Conservation (phyloP, 495 filamentous ascomycete species). For the Cudoniella acicularis region DNA sequence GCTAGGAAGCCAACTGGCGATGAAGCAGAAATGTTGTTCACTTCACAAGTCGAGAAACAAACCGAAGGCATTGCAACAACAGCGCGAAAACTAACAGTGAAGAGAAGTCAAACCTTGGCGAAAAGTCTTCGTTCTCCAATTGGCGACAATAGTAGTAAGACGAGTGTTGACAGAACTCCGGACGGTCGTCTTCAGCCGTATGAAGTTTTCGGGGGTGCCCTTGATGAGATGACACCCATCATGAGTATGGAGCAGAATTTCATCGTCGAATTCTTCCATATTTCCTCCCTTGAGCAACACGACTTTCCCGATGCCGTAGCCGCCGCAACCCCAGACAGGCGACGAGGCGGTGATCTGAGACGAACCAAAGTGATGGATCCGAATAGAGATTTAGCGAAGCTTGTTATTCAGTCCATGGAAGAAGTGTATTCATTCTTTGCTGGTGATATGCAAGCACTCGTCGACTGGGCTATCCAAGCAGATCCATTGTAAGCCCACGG, state of each 20-base stretch:
- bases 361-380: conserved; percentile 73
- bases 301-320: conserved; percentile 81
- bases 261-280: conserved; percentile 87
- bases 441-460: conserved; percentile 69
- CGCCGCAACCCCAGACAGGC: conserved; percentile 58
- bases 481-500: conserved; percentile 60
- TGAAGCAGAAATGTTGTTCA: conserved; percentile 86
- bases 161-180: conserved; percentile 58
- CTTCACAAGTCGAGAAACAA: conserved; percentile 79
- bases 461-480: conserved; percentile 76
- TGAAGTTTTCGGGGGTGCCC: conserved; percentile 76
- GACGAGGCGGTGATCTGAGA: conserved; percentile 65
- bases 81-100: conserved; percentile 88
- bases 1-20: conserved; percentile 76
- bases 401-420: conserved; percentile 80
- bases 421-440: conserved; percentile 79
- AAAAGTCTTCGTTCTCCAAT: conserved; percentile 70
- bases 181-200: conserved; percentile 67
- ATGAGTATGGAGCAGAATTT: conserved; percentile 94
- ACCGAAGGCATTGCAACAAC: conserved; percentile 51
- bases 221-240: conserved; percentile 74
- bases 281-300: conserved; percentile 66
- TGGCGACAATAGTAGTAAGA: conserved; percentile 58
- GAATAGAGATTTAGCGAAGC: conserved; percentile 75
- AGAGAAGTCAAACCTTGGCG: conserved; percentile 73